phyloP scores from a whole-genome alignment of 129 eudicot genomes.

The Escallonia rubra region DNA sequence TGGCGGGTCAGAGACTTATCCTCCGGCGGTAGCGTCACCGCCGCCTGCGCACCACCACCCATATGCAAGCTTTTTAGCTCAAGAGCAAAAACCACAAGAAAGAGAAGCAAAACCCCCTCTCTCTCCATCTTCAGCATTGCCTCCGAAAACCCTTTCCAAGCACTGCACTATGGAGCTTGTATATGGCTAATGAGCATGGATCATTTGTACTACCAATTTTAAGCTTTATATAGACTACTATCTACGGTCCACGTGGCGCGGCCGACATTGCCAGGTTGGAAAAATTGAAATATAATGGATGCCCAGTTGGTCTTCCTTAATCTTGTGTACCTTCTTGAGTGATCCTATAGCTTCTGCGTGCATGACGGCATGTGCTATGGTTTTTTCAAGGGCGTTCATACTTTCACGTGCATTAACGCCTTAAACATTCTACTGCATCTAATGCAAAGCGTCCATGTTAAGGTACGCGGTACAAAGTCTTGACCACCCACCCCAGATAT shows the following conservation, averaged over 20 bases:
- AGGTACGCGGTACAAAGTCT: not conserved
- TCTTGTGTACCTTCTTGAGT: constrained; percentile 9
- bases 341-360: constrained; percentile 6
- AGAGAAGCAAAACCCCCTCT: constrained; percentile 19
- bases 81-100: constrained; percentile 4
- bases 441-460: not conserved
- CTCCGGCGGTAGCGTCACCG: constrained; percentile 56
- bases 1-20: constrained; percentile 37
- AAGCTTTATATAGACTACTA: not conserved
- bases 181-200: not conserved
- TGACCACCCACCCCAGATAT: not conserved
- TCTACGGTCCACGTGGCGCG: not conserved
- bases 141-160: not conserved
- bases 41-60: constrained; percentile 38
- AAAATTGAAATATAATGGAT: constrained; percentile 7
- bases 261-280: constrained; percentile 27
- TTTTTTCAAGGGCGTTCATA: not conserved
- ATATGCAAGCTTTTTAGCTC: constrained; percentile 33
- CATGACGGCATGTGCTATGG: not conserved
- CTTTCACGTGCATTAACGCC: not conserved
- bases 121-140: constrained; percentile 21
- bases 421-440: not conserved
- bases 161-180: not conserved
- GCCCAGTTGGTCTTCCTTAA: constrained; percentile 6
- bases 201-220: not conserved